phyloP scores from a whole-genome alignment of 345 rosid species.

The Citrus maxima region DNA sequence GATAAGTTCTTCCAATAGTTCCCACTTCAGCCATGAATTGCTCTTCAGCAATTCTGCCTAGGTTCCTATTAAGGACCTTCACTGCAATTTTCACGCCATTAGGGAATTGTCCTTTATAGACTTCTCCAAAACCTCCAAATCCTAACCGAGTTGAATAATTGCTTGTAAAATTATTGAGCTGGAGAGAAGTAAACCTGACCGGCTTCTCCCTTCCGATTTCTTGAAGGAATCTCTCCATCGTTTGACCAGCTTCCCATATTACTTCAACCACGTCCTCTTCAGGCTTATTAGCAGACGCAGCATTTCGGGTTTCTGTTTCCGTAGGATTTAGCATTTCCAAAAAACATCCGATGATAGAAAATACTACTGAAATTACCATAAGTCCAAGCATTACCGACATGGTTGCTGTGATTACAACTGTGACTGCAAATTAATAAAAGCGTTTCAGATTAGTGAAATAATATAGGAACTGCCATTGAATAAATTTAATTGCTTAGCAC shows the following conservation, averaged over 20 bases:
- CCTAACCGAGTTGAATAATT: conserved; percentile 14
- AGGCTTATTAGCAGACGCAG: neutral
- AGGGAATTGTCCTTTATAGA: conserved; percentile 15
- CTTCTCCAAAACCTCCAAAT: conserved; percentile 11
- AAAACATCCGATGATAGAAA: no score
- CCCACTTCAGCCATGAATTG: conserved; percentile 21
- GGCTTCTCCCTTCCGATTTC: conserved; percentile 13
- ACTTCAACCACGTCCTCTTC: neutral
- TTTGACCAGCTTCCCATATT: conserved; percentile 8
- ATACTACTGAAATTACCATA: neutral
- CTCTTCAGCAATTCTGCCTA: neutral
- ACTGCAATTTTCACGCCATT: conserved; percentile 12
- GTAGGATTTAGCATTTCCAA: no score
- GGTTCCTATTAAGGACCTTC: conserved; percentile 1
- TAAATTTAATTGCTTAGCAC: no score
- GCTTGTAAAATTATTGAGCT: conserved; percentile 6
- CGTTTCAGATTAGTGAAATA: neutral
- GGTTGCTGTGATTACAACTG: neutral
- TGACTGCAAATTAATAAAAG: neutral
- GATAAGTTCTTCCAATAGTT: conserved; percentile 14
- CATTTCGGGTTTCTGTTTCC: neutral
- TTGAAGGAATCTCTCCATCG: conserved; percentile 16
- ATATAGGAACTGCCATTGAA: no score
- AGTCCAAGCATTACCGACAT: neutral
- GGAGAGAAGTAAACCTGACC: conserved; percentile 14